Percentiles rank a stretch among this genome's conserved stretches.
phyloP scores from a whole-genome alignment of 257 asterid genomes.

The Leonotis leonurus region DNA sequence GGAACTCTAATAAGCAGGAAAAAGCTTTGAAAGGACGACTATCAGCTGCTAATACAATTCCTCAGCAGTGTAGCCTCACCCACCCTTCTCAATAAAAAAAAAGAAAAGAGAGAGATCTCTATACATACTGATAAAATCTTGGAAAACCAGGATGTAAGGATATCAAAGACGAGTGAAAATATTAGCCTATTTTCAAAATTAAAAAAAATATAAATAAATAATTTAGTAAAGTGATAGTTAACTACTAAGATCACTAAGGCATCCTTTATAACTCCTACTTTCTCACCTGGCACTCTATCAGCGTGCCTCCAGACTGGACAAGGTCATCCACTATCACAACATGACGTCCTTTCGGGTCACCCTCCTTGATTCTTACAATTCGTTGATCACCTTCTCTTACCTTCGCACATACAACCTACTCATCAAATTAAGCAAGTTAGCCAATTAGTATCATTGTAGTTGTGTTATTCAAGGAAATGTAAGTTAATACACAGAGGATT shows the following conservation, averaged over 20 bases:
- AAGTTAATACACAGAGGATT: background rate
- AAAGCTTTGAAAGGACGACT: background rate
- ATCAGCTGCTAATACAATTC: background rate
- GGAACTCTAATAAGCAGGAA: background rate
- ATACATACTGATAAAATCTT: no score
- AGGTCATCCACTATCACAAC: slow-evolving; percentile 98
- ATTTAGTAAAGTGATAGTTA: no score
- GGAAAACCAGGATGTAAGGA: background rate
- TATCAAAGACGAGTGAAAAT: background rate
- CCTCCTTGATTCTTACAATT: slow-evolving; percentile 83
- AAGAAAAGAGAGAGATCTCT: background rate
- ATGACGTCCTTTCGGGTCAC: slow-evolving; percentile 86
- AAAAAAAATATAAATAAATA: background rate
- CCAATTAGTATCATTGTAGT: slow-evolving; percentile 1
- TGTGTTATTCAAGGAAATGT: background rate
- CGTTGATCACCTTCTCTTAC: slow-evolving; percentile 96
- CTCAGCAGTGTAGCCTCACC: background rate
- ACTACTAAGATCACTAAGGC: background rate
- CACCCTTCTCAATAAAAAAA: background rate
- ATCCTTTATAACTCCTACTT: background rate
- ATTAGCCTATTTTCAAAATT: background rate
- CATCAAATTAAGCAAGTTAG: slow-evolving; percentile 17
- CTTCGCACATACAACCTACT: slow-evolving; percentile 85
- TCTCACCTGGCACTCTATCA: slow-evolving; percentile 81
- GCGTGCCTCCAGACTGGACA: slow-evolving; percentile 96